Evolutionary conservation across 1,284 basidiomycete species (phyloP).

Genomic region (Ceratobasidium sp.): DNA sequence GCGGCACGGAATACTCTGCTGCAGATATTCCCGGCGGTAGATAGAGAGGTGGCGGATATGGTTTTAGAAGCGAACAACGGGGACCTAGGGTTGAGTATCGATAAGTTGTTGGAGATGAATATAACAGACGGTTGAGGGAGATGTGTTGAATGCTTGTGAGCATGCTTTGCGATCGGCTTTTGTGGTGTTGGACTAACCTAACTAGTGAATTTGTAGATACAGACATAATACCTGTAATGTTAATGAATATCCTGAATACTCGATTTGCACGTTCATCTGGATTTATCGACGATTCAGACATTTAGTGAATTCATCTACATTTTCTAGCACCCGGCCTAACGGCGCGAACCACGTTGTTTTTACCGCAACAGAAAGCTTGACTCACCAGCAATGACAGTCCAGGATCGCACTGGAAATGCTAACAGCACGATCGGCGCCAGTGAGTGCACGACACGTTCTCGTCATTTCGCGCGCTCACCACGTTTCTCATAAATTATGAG

Average conservation of each 20-base stretch:
- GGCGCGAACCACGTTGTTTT: neutral
- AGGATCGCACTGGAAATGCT: neutral
- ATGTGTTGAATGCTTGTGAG: conserved; percentile 12
- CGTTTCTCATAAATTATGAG: neutral
- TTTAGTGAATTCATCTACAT: neutral
- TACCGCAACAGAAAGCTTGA: neutral
- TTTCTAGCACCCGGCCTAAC: neutral
- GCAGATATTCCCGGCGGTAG: conserved; percentile 85
- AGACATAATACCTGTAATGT: conserved; percentile 14
- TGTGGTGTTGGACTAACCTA: neutral
- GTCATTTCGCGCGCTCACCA: neutral
- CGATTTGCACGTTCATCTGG: neutral
- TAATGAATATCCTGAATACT: conserved; percentile 9
- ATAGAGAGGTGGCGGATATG: conserved; percentile 81
- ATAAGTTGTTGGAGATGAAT: conserved; percentile 78
- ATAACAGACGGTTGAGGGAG: conserved; percentile 22
- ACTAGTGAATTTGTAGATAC: neutral
- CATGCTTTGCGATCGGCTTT: neutral
- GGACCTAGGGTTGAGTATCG: conserved; percentile 88
- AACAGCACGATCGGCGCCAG: neutral
- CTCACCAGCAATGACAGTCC: neutral
- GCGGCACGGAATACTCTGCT: conserved; percentile 73
- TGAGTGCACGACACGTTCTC: neutral
- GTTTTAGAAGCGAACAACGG: conserved; percentile 88
- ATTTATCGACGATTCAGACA: neutral